These are phyloP conservation scores for Quercus agrifolia DNA, from an alignment of 306 rosid species.

Conservation along the genomic window DNA sequence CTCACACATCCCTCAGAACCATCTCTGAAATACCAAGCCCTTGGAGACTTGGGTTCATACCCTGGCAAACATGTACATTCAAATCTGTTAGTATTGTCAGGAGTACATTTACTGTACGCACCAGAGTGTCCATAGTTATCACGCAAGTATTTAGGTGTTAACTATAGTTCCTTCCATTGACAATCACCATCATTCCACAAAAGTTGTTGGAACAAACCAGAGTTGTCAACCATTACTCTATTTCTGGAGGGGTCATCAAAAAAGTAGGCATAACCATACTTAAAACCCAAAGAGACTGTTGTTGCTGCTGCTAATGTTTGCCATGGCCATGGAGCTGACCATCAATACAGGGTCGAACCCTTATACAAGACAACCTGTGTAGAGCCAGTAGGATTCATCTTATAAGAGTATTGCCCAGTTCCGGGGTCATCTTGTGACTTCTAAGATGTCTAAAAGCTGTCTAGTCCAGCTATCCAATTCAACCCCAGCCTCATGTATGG, in stretches of 20 bases:
- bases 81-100: not conserved
- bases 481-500: constrained; percentile 17
- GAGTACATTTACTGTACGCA: not conserved
- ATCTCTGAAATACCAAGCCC: not conserved
- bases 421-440: constrained; percentile 8
- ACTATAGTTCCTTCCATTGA: not conserved
- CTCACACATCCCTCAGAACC: constrained; percentile 13
- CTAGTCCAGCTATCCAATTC: constrained; percentile 3
- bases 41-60: constrained; percentile 9
- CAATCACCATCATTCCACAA: too few species aligned
- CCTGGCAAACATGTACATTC: constrained; percentile 9
- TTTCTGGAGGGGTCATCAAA: too few species aligned
- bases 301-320: too few species aligned
- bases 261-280: too few species aligned
- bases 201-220: too few species aligned
- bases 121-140: not conserved
- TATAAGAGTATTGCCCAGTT: too few species aligned
- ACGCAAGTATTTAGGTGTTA: not conserved
- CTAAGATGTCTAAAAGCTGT: constrained; percentile 19
- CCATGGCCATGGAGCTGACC: too few species aligned
- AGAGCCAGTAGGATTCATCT: too few species aligned
- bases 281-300: too few species aligned
- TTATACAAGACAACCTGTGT: too few species aligned
- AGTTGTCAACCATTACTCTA: too few species aligned
- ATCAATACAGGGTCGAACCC: too few species aligned